These are phyloP conservation scores for Acanthamoeba triangularis DNA, from an alignment of 208 protist species.

Conservation along the genomic window DNA sequence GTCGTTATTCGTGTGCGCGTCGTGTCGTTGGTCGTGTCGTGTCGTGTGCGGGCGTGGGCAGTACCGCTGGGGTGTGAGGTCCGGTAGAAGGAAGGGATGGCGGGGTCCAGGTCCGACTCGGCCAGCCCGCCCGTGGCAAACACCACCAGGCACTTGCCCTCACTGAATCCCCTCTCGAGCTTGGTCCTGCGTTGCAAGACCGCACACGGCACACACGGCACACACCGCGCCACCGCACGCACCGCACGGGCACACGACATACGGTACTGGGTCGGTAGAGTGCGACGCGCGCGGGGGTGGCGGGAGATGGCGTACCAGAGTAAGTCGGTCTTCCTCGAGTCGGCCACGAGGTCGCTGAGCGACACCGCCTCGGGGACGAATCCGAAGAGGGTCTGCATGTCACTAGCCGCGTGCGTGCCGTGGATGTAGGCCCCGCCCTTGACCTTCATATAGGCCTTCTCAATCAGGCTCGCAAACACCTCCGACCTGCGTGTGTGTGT, in stretches of 20 bases:
- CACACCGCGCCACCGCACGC: too few relatives aligned
- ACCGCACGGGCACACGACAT: too few relatives aligned
- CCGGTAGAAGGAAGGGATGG: conserved; percentile 28
- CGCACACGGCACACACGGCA: too few relatives aligned
- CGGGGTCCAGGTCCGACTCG: conserved; percentile 4
- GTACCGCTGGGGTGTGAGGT: neutral
- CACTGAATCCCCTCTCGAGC: neutral
- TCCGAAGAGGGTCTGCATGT: conserved; percentile 74
- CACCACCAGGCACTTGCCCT: conserved; percentile 62
- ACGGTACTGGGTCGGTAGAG: too few relatives aligned
- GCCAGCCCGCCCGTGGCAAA: conserved; percentile 32
- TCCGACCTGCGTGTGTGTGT: conserved; percentile 12
- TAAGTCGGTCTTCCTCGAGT: neutral
- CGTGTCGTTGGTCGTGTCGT: neutral
- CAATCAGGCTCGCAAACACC: conserved; percentile 21
- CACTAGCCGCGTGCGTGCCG: conserved; percentile 50
- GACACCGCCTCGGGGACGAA: conserved; percentile 1
- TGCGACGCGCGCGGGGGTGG: too few relatives aligned
- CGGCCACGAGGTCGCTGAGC: neutral
- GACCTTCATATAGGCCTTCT: conserved; percentile 76
- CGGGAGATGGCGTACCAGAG: neutral
- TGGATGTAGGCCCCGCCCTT: conserved; percentile 60
- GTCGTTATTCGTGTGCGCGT: neutral
- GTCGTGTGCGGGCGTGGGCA: neutral
- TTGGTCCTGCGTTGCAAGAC: neutral